Conservation (phyloP, 1,284 basidiomycete species). For the Vanrija sp. region DNA sequence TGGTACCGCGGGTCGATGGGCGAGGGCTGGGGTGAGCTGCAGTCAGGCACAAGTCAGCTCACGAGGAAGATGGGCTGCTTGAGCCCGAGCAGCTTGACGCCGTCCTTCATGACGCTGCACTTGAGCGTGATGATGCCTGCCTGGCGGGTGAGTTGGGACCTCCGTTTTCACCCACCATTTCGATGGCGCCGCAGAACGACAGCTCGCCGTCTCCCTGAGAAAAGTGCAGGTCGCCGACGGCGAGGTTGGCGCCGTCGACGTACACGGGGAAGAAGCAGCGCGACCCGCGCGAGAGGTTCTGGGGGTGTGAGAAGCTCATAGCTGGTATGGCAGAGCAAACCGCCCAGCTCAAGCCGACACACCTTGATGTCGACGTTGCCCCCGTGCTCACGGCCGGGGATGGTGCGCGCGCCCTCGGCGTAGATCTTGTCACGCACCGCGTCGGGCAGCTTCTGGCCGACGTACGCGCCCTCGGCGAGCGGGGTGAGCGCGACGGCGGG, state of each 20-base stretch:
- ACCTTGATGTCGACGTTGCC: constrained; percentile 68
- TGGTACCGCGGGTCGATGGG: constrained; percentile 15
- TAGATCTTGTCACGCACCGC: constrained; percentile 58
- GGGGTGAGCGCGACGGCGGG: constrained; percentile 65
- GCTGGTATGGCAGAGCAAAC: constrained; percentile 31
- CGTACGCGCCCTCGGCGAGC: constrained; percentile 59
- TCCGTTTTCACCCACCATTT: constrained; percentile 48
- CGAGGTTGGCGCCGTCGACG: constrained; percentile 66
- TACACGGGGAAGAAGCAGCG: constrained; percentile 57
- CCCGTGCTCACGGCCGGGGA: constrained; percentile 74
- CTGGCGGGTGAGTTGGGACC: background rate
- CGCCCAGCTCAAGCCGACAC: constrained; percentile 63
- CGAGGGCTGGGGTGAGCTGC: background rate
- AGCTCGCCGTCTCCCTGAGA: constrained; percentile 70
- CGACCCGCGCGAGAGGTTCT: constrained; percentile 6
- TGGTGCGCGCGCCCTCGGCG: constrained; percentile 66
- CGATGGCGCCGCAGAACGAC: constrained; percentile 11
- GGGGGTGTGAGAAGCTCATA: background rate
- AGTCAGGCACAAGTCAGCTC: background rate
- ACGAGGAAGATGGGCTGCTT: constrained; percentile 10
- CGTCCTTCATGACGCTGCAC: constrained; percentile 6
- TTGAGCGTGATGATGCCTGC: constrained; percentile 8
- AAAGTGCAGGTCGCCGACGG: constrained; percentile 72
- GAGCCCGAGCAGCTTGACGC: constrained; percentile 6
- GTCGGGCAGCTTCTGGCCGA: constrained; percentile 57